Base-by-base conservation (phyloP, 2,329 filamentous ascomycete genomes). In the Xylariaceae sp. region DNA sequence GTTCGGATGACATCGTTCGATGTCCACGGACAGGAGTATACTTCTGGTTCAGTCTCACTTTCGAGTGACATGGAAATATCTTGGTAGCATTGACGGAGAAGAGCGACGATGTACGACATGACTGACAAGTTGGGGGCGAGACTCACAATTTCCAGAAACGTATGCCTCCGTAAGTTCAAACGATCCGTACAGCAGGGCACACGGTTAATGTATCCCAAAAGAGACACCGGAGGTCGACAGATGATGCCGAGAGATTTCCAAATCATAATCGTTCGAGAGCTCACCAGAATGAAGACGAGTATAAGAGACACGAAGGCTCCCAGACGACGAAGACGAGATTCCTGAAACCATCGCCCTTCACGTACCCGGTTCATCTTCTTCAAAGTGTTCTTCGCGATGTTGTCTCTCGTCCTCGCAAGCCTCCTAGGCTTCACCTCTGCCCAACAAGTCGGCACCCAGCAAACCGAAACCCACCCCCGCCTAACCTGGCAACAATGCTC, bases 401-500 rank as follows among this genome's bases (percentile, higher is more conserved):
- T 71, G 64, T 63, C 70, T 53, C 66, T 71, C 52, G 65, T 65
- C 55, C 62, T 69, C 37, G 65, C 67, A 56, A 72, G 73, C 60
- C 68, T 80, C 59, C 63, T 77, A 55, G 74, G 74, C 58, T 61
- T 74, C 49, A 74, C 72, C 49, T 67, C 71, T 17, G 74, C 75
- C 62, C 80, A 82, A 64, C 72, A 76, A 63, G 74, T 76, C 47
- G 78, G 78, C 60, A 76, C 69, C 15, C 61, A 74, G 62, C 68
- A 70, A 59, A 65, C 67, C 5, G 78, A 80, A 62, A 72, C 71
- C 44, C 80, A 82, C 66, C 80, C 80, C 53, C 69, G 74, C 56
- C 68, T 82, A 65, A 76, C 70, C 61, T 80, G 77, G 74, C 73
- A 78, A 66, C 75, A 75, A 64, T 82, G 80, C 68, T 76, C 77